Evolutionary conservation across 768 basidiomycete species (phyloP), one percentile per base, ranked within the genome.

Genomic region (Tylopilus plumbeoviolaceoides): DNA sequence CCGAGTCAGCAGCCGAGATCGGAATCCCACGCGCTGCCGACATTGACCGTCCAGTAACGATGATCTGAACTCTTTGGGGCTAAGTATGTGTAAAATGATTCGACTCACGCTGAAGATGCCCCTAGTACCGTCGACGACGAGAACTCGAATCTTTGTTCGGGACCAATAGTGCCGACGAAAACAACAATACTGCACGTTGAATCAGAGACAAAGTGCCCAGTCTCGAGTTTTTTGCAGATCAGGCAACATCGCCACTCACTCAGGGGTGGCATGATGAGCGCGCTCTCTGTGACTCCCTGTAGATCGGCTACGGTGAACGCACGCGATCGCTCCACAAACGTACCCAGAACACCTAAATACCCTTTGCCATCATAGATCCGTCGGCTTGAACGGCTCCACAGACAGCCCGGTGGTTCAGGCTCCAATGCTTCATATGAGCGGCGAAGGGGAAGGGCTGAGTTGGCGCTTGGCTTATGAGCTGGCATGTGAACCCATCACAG

Each of bases 21-120:
- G 42, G 53, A 39, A 38, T 63, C 58, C 49, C 53, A 65, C 63
- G 57, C 33, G 43, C 28, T 62, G 63, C 62, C 57, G 57, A 58
- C 48, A 59, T 49, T 6, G 36, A 33, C 40, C 15, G 50, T 10
- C 35, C 21, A 49, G 18, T 25, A 35, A 43, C 8, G 23, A 27
- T 20, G 23, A 11, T 57, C 30, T 31, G 18, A 25, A 25, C 43
- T 7, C n/a, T 40, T 52, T 31, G 43, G 48, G 50, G 42, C 9
- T 38, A 40, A 8, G 23, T 30, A 42, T 28, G 25, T n/a, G 14
- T 11, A 15, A 33, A 27, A n/a, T 35, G 30, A 9, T 43, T 17
- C 18, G 30, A 51, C 51, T 60, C 48, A 50, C 56, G 28, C 47
- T 33, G 52, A 36, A 27, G n/a, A 30, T 38, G 25, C 36, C 14